phyloP scores from a whole-genome alignment of 805 yeast species.

The Komagataella mondaviorum region DNA sequence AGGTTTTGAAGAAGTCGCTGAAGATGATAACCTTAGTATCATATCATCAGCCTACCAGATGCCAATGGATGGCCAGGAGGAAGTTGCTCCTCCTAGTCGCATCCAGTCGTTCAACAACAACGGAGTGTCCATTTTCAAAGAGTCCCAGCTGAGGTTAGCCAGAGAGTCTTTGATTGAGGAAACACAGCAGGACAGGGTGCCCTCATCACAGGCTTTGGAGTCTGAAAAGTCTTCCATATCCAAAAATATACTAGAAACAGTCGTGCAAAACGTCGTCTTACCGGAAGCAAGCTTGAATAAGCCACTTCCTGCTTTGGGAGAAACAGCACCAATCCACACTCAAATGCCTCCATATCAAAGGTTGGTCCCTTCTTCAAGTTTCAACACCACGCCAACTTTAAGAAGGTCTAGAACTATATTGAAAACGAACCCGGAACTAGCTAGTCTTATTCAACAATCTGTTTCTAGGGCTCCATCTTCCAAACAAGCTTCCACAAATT shows the following conservation, averaged over 20 bases:
- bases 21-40: not conserved
- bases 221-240: not conserved
- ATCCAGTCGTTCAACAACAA: not conserved
- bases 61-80: not conserved
- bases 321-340: not conserved
- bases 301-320: not conserved
- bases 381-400: not conserved
- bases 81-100: not conserved
- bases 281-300: not conserved
- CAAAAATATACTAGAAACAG: not conserved
- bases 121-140: not conserved
- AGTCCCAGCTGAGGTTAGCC: not conserved
- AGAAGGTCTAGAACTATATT: not conserved
- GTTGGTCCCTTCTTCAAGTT: not conserved
- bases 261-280: not conserved
- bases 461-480: not conserved
- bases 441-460: constrained; percentile 1
- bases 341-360: not conserved
- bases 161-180: not conserved
- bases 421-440: not conserved
- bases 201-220: not conserved
- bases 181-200: not conserved
- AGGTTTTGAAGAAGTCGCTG: not conserved
- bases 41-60: constrained; percentile 1
- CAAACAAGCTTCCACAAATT: not conserved